Evolutionary conservation across 495 filamentous ascomycete genomes (phyloP), one percentile per base, ranked within the genome.

Genomic region (Tuber umbilicatum): DNA sequence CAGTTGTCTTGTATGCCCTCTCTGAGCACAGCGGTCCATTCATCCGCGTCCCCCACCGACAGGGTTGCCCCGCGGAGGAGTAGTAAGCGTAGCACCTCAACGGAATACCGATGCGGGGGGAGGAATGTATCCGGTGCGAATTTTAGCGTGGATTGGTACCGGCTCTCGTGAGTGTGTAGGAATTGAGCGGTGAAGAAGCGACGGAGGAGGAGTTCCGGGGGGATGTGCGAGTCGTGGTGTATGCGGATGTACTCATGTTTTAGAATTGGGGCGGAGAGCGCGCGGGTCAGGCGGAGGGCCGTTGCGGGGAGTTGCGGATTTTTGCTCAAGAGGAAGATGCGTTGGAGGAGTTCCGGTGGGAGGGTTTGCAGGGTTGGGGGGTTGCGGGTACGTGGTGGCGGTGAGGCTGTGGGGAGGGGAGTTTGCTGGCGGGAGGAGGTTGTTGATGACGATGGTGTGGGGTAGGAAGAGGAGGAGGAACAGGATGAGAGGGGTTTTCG

Each of bases 301-400:
- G 77, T 14, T 2, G 9, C 39, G 6, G 77, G n/a, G 31, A 78
- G 69, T 41, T 37, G 19, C 16, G 35, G 70, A 35, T 78, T 74
- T 70, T 50, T 68, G 0, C 38, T n/a, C 2, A 74, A 37, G 0
- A 68, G 31, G 43, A 79, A 79, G 9, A 79, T 45, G 14, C 23
- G 42, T 16, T 74, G 72, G 17, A 78, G 55, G 69, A 79, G 73
- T 37, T 79, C 77, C 5, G 69, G 12, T 12, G 77, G 77, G 60
- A 79, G 76, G 5, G 76, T 70, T 40, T 79, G 37, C 14, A n/a
- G 69, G 69, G 5, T 17, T 27, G 40, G 43, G 35, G 21, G 23
- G 35, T 42, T 50, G 40, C 7, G 71, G 47, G 2, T 41, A 37
- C 5, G 70, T 70, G 31, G 35, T 42, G 50, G 69, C 14, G 10